Percentiles rank a stretch among this genome's conserved stretches.
Conservation (phyloP, 495 filamentous ascomycete genomes). For the Penicillium paradoxum region DNA sequence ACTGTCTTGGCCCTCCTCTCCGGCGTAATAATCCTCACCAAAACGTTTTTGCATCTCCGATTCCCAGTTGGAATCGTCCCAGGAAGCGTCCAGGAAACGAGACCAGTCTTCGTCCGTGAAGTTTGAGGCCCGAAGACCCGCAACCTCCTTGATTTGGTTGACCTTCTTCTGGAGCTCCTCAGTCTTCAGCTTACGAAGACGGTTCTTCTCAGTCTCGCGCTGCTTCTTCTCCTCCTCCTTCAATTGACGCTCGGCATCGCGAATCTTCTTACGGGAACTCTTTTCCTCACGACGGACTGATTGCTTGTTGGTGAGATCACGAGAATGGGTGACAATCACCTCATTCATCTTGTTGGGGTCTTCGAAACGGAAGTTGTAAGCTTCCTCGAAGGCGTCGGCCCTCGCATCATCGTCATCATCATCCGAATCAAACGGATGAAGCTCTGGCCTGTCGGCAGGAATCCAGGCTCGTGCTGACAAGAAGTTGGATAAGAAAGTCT, state of each 20-base stretch:
- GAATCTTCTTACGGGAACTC: slow-evolving; percentile 65
- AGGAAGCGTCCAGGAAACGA: slow-evolving; percentile 75
- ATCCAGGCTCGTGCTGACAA: slow-evolving; percentile 86
- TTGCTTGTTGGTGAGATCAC: slow-evolving; percentile 72
- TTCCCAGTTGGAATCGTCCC: slow-evolving; percentile 84
- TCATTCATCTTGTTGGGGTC: slow-evolving; percentile 82
- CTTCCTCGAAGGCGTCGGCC: slow-evolving; percentile 82
- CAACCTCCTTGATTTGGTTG: slow-evolving; percentile 76
- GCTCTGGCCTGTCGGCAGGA: slow-evolving; percentile 51
- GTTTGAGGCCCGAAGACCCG: slow-evolving; percentile 63
- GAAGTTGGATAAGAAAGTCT: slow-evolving; percentile 85
- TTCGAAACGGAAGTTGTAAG: slow-evolving; percentile 97
- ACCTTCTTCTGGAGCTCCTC: slow-evolving; percentile 83
- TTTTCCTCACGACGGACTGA: slow-evolving; percentile 80
- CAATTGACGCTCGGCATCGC: slow-evolving; percentile 69
- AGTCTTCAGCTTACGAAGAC: slow-evolving; percentile 78
- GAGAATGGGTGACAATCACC: slow-evolving; percentile 75
- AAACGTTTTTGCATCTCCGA: slow-evolving; percentile 81
- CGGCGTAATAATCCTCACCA: slow-evolving; percentile 78
- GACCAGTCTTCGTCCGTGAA: slow-evolving; percentile 72
- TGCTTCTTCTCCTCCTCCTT: slow-evolving; percentile 74
- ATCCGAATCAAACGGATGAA: slow-evolving; percentile 83
- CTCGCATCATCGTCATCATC: slow-evolving; percentile 77
- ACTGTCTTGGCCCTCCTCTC: slow-evolving; percentile 44
- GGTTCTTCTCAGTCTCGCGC: slow-evolving; percentile 73